Conservation (phyloP, 345 rosid genomes). For the Toxicodendron radicans region DNA sequence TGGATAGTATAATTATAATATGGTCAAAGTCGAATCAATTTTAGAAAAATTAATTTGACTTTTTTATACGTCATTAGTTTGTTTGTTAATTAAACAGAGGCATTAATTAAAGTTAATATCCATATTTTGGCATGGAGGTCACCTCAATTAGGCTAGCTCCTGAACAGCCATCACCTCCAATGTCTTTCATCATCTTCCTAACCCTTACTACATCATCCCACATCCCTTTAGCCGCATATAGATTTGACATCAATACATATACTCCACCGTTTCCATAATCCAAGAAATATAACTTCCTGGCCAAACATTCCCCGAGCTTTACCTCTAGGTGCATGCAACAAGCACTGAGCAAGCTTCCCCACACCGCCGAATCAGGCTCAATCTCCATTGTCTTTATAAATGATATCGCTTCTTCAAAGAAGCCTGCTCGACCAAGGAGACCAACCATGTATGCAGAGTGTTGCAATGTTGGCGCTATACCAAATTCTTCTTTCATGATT, state of each 20-base stretch:
- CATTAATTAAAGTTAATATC: neutral
- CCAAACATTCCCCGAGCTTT: conserved; percentile 72
- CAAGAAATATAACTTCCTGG: conserved; percentile 66
- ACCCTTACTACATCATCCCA: conserved; percentile 76
- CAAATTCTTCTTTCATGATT: conserved; percentile 55
- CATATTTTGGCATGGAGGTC: neutral
- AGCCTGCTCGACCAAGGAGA: conserved; percentile 62
- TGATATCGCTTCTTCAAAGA: conserved; percentile 57
- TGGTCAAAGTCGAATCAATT: no score
- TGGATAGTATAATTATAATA: no score
- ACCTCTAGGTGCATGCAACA: conserved; percentile 67
- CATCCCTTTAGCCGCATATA: conserved; percentile 68
- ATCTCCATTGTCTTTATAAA: conserved; percentile 46
- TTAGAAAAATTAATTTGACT: no score
- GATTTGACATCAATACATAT: conserved; percentile 84
- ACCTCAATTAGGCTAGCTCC: conserved; percentile 62
- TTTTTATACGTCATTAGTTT: no score
- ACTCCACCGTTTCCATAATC: conserved; percentile 70
- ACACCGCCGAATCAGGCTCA: conserved; percentile 73
- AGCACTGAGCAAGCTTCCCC: conserved; percentile 76
- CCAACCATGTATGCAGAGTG: conserved; percentile 74
- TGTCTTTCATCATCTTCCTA: conserved; percentile 70
- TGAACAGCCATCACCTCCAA: conserved; percentile 70
- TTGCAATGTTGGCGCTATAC: conserved; percentile 58
- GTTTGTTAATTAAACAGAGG: no score